A percentile compares a stretch with the other conserved stretches of the same genome.
Conservation (phyloP, 148 eudicot genomes). For the Rhododendron ferrugineum region DNA sequence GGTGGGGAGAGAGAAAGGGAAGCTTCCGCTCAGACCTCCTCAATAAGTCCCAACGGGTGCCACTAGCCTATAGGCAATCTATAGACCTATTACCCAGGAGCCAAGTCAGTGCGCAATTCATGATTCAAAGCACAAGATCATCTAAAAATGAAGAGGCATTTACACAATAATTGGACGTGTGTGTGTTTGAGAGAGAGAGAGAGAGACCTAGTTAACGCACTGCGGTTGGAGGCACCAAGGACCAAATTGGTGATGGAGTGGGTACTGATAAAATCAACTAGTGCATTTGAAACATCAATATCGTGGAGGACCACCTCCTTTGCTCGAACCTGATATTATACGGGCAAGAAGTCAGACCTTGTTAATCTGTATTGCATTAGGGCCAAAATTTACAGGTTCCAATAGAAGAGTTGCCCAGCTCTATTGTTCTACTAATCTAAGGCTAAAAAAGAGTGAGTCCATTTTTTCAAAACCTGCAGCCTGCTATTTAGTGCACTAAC, state of each 20-base stretch:
- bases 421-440: background rate
- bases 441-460: background rate
- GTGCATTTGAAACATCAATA: constrained; percentile 42
- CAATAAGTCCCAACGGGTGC: background rate
- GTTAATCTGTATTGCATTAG: background rate
- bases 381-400: background rate
- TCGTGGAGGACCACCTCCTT: constrained; percentile 62
- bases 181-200: constrained; percentile 6
- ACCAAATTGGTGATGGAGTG: constrained; percentile 38
- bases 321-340: constrained; percentile 41
- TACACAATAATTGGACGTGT: background rate
- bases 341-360: background rate
- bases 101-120: background rate
- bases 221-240: constrained; percentile 58
- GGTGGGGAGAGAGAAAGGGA: background rate
- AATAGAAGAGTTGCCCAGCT: background rate
- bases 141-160: background rate
- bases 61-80: background rate
- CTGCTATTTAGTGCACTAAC: background rate
- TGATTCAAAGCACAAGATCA: background rate
- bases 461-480: background rate
- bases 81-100: background rate
- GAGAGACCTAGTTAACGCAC: constrained; percentile 41
- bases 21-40: background rate
- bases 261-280: constrained; percentile 35